phyloP scores from a whole-genome alignment of 352 stramenopile species.

The Globisporangium apiculatum region DNA sequence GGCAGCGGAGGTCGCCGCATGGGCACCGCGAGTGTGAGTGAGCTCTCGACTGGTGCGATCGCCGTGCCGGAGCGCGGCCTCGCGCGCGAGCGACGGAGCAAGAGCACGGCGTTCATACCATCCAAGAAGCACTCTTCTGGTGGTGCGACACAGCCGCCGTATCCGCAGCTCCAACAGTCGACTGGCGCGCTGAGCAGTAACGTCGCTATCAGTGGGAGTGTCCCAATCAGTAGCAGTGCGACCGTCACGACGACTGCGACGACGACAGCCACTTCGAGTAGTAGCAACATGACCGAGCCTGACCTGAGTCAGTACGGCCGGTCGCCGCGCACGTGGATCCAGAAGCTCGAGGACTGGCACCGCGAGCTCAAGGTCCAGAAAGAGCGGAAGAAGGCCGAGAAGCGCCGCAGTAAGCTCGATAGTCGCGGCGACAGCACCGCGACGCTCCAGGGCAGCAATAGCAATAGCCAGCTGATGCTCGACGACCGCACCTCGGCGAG shows the following conservation, averaged over 20 bases:
- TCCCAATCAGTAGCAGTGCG: no score
- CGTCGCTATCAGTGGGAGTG: no score
- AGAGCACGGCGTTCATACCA: constrained; percentile 58
- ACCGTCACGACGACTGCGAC: background rate
- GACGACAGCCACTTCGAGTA: background rate
- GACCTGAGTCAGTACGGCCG: constrained; percentile 35
- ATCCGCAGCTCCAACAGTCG: background rate
- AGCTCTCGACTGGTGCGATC: background rate
- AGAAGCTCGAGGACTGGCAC: constrained; percentile 77
- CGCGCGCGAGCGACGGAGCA: constrained; percentile 46
- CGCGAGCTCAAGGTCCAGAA: constrained; percentile 75
- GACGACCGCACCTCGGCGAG: constrained; percentile 15
- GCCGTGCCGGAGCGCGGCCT: background rate
- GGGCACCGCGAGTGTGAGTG: constrained; percentile 14
- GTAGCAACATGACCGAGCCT: constrained; percentile 3
- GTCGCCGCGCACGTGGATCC: constrained; percentile 67
- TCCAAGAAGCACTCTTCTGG: constrained; percentile 20
- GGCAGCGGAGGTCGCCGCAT: background rate
- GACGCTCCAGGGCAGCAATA: constrained; percentile 6
- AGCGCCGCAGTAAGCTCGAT: constrained; percentile 40
- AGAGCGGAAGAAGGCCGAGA: constrained; percentile 71
- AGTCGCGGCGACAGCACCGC: constrained; percentile 27
- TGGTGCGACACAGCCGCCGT: constrained; percentile 5
- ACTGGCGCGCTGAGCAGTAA: constrained; percentile 14
- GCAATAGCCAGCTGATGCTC: constrained; percentile 13